phyloP scores from a whole-genome alignment of 768 basidiomycete genomes.

The Antrodiella citrinella region DNA sequence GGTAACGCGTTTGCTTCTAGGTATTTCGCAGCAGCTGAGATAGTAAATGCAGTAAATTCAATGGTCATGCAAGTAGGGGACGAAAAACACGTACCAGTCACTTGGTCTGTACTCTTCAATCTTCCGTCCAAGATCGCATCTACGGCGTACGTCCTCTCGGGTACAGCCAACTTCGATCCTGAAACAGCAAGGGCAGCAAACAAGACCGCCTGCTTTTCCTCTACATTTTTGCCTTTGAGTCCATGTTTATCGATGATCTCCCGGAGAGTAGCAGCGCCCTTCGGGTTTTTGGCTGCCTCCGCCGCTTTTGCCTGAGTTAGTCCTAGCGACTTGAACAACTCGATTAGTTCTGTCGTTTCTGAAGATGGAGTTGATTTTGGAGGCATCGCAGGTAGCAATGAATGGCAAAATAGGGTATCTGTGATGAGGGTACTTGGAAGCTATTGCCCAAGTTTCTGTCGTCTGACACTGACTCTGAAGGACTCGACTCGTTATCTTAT shows the following conservation, averaged over 20 bases:
- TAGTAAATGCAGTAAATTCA: no score
- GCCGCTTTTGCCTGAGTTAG: conserved; percentile 68
- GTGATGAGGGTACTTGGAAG: neutral
- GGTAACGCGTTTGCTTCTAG: conserved; percentile 52
- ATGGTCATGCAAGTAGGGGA: conserved; percentile 1
- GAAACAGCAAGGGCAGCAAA: conserved; percentile 59
- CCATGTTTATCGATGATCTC: conserved; percentile 56
- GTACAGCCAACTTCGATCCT: conserved; percentile 51
- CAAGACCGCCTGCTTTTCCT: conserved; percentile 72
- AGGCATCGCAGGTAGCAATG: conserved; percentile 8
- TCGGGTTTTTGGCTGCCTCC: conserved; percentile 76
- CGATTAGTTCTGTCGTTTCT: conserved; percentile 32
- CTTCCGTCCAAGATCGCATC: conserved; percentile 62
- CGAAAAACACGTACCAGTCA: conserved; percentile 53
- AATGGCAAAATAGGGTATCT: neutral
- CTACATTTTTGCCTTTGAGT: conserved; percentile 40
- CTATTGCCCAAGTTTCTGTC: no score
- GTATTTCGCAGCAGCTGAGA: conserved; percentile 71
- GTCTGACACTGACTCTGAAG: no score
- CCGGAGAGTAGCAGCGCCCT: conserved; percentile 62
- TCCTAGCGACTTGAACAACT: conserved; percentile 71
- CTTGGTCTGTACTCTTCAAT: conserved; percentile 79
- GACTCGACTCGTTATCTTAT: no score
- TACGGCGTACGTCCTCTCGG: conserved; percentile 56
- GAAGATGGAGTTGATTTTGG: conserved; percentile 20